Base-by-base conservation (phyloP, 305 asterid genomes). In the Coffea humblotiana region DNA sequence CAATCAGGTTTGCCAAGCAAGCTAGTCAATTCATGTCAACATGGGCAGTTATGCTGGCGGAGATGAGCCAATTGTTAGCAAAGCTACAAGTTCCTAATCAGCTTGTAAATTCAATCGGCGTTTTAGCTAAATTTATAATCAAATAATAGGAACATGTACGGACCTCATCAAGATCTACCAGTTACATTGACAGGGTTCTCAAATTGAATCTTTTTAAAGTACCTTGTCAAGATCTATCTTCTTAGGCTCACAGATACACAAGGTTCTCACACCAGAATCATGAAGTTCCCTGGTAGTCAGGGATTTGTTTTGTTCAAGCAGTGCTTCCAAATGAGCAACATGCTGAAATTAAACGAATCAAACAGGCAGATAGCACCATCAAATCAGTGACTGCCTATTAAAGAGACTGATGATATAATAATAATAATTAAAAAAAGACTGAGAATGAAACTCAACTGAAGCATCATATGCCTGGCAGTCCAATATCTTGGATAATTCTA, bases 391-490 rank as follows among this genome's bases (percentile, higher is more conserved):
- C 63, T 52, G 10, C 6, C 29, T 47, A 52, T 37, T 63, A 72
- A 48, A 65, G 71, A 69, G 8, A 76, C 13, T 70, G 16, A 4
- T 27, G 11, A 37, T 19, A 8, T 6, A 76, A 8, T 16, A 65
- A 79, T n/a, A 47, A 51, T 40, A 40, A 40, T 40, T 40, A 12
- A 40, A 40, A 40, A 40, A 5, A 40, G 43, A 40, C 43, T 3
- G 43, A 40, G n/a, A 61, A 45, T 72, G 79, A 77, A 77, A 86
- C 90, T 43, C 81, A 75, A 94, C 98, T 27, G 84, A 81, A 64
- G 98, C 89, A 89, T 91, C 97, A 83, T 95, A 95, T 81, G 97
- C 95, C 79, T 86, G 94, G 83, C 97, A 85, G 83, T 95, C 84
- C 82, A 95, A 90, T 86, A 95, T 89, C 87, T 78, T 75, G 70